These are phyloP conservation scores for Arabidopsis suecica DNA, from an alignment of 345 rosid species.

Conservation along the genomic window DNA sequence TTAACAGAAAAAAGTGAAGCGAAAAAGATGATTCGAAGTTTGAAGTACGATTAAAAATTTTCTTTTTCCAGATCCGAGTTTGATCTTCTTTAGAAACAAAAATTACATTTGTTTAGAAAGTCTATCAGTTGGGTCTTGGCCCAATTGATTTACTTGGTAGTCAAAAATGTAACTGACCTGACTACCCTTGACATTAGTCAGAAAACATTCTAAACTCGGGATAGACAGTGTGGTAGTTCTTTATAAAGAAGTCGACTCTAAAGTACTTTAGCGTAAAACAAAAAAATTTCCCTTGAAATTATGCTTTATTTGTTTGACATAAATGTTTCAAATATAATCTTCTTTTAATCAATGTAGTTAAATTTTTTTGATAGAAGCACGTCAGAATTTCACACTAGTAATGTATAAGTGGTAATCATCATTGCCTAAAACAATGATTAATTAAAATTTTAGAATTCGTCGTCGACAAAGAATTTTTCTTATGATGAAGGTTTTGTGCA, in stretches of 20 bases:
- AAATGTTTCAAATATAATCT: background rate
- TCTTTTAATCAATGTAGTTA: background rate
- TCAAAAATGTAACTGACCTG: no score
- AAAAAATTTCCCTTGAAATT: background rate
- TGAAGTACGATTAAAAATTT: background rate
- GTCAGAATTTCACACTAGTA: conserved; percentile 16
- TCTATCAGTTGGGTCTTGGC: no score
- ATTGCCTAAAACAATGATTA: conserved; percentile 31
- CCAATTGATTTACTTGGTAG: no score
- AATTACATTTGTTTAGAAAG: no score
- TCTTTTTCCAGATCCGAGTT: no score
- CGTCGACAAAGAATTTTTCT: conserved; percentile 40
- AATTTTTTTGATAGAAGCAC: conserved; percentile 10
- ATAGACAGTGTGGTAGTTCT: no score
- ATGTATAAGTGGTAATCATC: conserved; percentile 35
- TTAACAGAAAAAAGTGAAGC: background rate
- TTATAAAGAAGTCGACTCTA: no score
- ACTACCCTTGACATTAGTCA: no score
- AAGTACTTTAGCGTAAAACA: no score
- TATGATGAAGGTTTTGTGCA: conserved; percentile 47
- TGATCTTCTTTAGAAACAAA: no score
- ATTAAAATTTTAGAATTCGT: background rate
- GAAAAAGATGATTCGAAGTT: background rate
- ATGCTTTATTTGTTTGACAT: background rate
- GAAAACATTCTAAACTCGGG: no score